These are phyloP conservation scores for Ogataea hybrid DNA, from an alignment of 1,139 yeast genomes.

Conservation along the genomic window DNA sequence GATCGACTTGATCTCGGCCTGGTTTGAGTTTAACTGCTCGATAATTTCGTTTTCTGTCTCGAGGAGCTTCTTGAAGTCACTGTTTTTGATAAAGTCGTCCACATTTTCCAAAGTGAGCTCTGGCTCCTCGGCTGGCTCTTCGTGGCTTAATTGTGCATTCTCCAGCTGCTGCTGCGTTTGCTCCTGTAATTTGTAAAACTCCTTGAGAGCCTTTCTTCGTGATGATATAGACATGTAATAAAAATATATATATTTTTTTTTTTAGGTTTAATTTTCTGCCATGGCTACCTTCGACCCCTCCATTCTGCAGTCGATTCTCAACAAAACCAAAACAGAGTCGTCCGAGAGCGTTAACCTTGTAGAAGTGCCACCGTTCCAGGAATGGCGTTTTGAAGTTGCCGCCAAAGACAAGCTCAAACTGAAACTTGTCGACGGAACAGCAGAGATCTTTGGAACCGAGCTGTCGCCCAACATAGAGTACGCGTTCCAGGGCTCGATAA, in stretches of 20 bases:
- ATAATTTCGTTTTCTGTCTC: conserved; percentile 39
- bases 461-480: conserved; percentile 70
- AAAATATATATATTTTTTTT: conserved; percentile 1
- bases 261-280: background rate
- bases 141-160: background rate
- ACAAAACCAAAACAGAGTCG: conserved; percentile 13
- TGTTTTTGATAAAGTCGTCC: conserved; percentile 37
- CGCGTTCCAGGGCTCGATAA: conserved; percentile 53
- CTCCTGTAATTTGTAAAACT: conserved; percentile 41
- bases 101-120: conserved; percentile 29
- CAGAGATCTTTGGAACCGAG: conserved; percentile 92
- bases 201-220: conserved; percentile 42
- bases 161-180: conserved; percentile 20
- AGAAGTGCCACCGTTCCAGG: conserved; percentile 49
- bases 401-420: conserved; percentile 55
- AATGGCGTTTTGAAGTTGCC: conserved; percentile 85
- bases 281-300: conserved; percentile 21
- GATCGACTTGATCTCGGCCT: conserved; percentile 46
- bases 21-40: conserved; percentile 41
- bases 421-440: conserved; percentile 64
- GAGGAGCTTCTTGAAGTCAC: conserved; percentile 38
- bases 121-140: conserved; percentile 2
- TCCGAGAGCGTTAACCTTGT: conserved; percentile 12
- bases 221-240: conserved; percentile 1
- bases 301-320: conserved; percentile 21